Conservation (phyloP, 345 rosid genomes). For the Kandelia obovata region DNA sequence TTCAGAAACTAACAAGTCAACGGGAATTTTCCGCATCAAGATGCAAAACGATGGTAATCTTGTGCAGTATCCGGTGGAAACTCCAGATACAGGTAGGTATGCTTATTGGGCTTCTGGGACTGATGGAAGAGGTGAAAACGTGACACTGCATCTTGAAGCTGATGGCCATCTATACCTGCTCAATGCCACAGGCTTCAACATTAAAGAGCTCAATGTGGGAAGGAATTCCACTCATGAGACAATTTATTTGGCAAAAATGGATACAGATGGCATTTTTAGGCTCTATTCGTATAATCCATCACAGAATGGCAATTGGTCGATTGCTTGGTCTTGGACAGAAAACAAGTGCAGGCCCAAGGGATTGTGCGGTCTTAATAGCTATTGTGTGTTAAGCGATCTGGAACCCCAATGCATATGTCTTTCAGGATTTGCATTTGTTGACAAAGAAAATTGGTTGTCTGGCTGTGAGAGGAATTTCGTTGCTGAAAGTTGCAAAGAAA, state of each 20-base stretch:
- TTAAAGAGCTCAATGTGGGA: background rate
- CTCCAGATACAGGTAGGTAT: background rate
- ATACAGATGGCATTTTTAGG: slow-evolving; percentile 18
- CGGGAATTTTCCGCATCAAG: slow-evolving; percentile 12
- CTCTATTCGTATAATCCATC: slow-evolving; percentile 9
- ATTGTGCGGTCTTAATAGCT: slow-evolving; percentile 29
- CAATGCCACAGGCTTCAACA: background rate
- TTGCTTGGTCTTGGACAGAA: background rate
- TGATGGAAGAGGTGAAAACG: background rate
- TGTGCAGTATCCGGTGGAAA: slow-evolving; percentile 21
- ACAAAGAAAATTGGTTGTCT: slow-evolving; percentile 4
- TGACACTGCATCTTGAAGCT: slow-evolving; percentile 15
- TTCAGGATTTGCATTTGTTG: slow-evolving; percentile 22
- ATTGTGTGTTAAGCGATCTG: slow-evolving; percentile 10
- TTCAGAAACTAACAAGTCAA: slow-evolving; percentile 15
- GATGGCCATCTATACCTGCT: slow-evolving; percentile 23
- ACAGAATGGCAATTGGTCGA: slow-evolving; percentile 6
- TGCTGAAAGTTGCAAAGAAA: slow-evolving; percentile 10
- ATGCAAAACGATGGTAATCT: slow-evolving; percentile 27
- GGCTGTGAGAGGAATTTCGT: slow-evolving; percentile 27
- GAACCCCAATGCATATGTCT: slow-evolving; percentile 14
- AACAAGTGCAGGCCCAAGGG: slow-evolving; percentile 21
- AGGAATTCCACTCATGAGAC: background rate
- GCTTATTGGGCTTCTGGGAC: slow-evolving; percentile 8
- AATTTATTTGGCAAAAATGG: slow-evolving; percentile 11